Evolutionary conservation across 495 filamentous ascomycete genomes (phyloP).

Genomic region (Articulospora tetracladia): DNA sequence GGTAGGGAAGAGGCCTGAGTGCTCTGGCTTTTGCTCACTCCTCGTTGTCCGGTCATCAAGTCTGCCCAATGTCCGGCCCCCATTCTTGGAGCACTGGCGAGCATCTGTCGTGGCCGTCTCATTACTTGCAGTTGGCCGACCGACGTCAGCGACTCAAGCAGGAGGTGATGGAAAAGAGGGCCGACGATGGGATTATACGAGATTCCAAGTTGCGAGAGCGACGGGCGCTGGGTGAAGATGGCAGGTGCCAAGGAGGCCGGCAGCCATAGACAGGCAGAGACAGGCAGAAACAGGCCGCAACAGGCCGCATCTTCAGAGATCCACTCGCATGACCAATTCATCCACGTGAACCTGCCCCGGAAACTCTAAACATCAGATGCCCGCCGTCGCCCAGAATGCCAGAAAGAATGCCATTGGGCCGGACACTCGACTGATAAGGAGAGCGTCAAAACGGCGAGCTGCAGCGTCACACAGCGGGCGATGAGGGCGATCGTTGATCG

Average conservation of each 20-base stretch:
- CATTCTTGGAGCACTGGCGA: neutral
- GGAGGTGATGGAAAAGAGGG: neutral
- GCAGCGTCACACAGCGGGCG: neutral
- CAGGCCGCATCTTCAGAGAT: too few relatives aligned
- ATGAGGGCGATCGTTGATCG: too few relatives aligned
- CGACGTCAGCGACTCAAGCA: neutral
- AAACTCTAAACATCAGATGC: neutral
- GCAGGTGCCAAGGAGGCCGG: too few relatives aligned
- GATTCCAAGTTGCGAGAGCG: too few relatives aligned
- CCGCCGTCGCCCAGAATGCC: too few relatives aligned
- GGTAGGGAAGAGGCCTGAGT: too few relatives aligned
- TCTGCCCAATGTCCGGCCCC: neutral
- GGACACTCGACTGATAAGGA: slow-evolving; percentile 18
- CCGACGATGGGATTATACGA: neutral
- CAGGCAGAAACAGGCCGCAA: too few relatives aligned
- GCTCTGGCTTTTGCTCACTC: neutral
- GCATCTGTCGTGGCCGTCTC: neutral
- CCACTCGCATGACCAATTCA: neutral
- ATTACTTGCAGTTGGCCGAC: neutral
- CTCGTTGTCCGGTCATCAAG: neutral
- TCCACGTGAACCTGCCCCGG: neutral
- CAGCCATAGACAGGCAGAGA: too few relatives aligned
- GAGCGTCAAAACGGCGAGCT: slow-evolving; percentile 9
- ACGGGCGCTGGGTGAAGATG: too few relatives aligned
- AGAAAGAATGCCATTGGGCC: neutral